Evolutionary conservation across 331 rosid genomes (phyloP), one percentile per base, ranked within the genome.

Genomic region (Rhamnella rubrinervis): DNA sequence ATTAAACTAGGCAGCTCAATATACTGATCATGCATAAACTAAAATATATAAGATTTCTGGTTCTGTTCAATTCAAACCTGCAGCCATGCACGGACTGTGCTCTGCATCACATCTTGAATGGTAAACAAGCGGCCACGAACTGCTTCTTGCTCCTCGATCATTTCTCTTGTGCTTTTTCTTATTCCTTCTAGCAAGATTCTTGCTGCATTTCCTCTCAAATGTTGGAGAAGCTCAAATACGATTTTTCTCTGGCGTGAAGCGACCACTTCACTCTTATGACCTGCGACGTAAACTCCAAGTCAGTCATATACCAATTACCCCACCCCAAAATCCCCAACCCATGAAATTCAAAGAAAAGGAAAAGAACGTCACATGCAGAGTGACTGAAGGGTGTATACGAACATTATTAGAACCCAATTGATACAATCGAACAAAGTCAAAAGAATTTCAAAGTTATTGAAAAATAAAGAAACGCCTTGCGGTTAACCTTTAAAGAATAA

Each of bases 261-360:
- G 96, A 88, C 98, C 96, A 88, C 76, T 93, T 93, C 74, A 93
- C 98, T 81, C 98, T 87, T 70, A 93, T 93, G 76, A 89, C 98
- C 98, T 93, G 81, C 62, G 71, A 70, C 7, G 0, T 19, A 20
- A 65, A 38, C 8, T 55, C 21, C 52, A 44, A 56, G n/a, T 35
- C 40, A 64, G 52, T 20, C 16, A 61, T 23, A 61, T 2, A 59
- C 35, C 9, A 56, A 38, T 9, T 28, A 9, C 10, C 23, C 16
- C 57, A 17, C 21, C 9, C 21, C 57, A 52, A 52, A 19, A 17
- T 11, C 21, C 21, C 21, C 12, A 6, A 16, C 20, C 56, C 0
- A 17, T n/a, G 4, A 51, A 14, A n/a, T n/a, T 16, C 18, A 51
- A 38, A 68, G 59, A 55, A 59, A 38, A 38, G 18, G 28, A 37